Evolutionary conservation across 495 filamentous ascomycete species (phyloP).

Genomic region (Margaritispora aquatica): DNA sequence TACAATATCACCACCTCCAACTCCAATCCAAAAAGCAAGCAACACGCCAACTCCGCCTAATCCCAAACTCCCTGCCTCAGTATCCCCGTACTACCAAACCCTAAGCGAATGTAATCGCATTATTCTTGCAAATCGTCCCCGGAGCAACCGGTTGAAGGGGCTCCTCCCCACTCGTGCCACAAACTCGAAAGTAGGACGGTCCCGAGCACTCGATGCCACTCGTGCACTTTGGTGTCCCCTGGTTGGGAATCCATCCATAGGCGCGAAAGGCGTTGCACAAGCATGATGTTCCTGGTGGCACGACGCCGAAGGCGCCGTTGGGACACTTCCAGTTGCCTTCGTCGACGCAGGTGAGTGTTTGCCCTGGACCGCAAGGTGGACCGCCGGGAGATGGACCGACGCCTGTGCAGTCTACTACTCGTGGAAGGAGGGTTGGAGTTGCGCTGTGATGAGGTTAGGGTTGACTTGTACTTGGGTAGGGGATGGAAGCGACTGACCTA

Average conservation of each 20-base stretch:
- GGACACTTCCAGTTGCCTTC: conserved; percentile 1
- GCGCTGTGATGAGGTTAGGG: neutral
- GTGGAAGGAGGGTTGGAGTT: neutral
- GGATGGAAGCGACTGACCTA: neutral
- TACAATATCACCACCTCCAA: neutral
- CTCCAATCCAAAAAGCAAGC: neutral
- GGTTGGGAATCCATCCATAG: conserved; percentile 4
- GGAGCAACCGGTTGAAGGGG: neutral
- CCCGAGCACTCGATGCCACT: conserved; percentile 2
- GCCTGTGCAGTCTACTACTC: neutral
- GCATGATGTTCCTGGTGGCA: conserved; percentile 2
- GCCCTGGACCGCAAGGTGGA: neutral
- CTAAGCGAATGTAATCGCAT: neutral
- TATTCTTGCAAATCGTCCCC: neutral
- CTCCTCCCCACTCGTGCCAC: conserved; percentile 2
- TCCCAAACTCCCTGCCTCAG: neutral
- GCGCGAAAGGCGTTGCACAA: conserved; percentile 4
- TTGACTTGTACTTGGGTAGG: neutral
- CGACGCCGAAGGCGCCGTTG: conserved; percentile 4
- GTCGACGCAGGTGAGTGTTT: conserved; percentile 2
- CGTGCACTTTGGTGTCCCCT: neutral
- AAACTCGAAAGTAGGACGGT: conserved; percentile 1
- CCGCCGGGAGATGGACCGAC: conserved; percentile 1
- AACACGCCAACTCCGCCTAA: neutral
- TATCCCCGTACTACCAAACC: neutral